Evolutionary conservation across 352 stramenopile species (phyloP).

Genomic region (Globisporangium radiosum): DNA sequence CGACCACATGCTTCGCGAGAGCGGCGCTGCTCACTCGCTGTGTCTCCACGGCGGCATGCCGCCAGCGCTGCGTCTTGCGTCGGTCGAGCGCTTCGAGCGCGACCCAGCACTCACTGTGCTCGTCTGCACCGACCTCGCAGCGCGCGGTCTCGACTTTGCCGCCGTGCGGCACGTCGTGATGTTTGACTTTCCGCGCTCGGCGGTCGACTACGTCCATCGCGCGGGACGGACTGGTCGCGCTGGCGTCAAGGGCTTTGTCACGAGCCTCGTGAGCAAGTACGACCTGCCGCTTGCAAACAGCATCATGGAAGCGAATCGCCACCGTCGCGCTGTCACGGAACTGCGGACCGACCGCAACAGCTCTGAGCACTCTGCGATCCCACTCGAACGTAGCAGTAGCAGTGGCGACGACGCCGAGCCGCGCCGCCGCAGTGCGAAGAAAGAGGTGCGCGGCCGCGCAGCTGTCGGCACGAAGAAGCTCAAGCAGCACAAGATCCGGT

Average conservation of each 20-base stretch:
- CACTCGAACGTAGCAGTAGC: slow-evolving; percentile 6
- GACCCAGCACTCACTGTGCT: slow-evolving; percentile 57
- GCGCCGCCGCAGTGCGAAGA: slow-evolving; percentile 5
- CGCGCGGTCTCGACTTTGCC: slow-evolving; percentile 89
- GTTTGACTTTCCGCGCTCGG: slow-evolving; percentile 90
- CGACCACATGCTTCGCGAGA: slow-evolving; percentile 79
- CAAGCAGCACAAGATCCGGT: slow-evolving; percentile 49
- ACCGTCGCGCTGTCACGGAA: slow-evolving; percentile 48
- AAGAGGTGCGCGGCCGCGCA: slow-evolving; percentile 10
- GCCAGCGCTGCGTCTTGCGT: slow-evolving; percentile 36
- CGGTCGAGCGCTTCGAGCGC: slow-evolving; percentile 48
- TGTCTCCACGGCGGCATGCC: slow-evolving; percentile 82
- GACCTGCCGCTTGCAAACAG: slow-evolving; percentile 55
- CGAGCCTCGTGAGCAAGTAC: slow-evolving; percentile 70
- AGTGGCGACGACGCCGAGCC: neutral
- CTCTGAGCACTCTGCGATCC: slow-evolving; percentile 12
- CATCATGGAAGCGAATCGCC: slow-evolving; percentile 59
- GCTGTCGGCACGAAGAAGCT: slow-evolving; percentile 53
- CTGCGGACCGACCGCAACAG: slow-evolving; percentile 15
- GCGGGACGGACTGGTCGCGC: slow-evolving; percentile 64
- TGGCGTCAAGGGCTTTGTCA: slow-evolving; percentile 52
- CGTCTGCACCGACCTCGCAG: slow-evolving; percentile 91
- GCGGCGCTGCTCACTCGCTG: slow-evolving; percentile 53
- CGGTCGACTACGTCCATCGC: slow-evolving; percentile 93
- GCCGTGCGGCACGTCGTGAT: slow-evolving; percentile 89